These are phyloP conservation scores for Colletotrichum eremochloae DNA, from an alignment of 2,329 filamentous ascomycete genomes.

Conservation along the genomic window DNA sequence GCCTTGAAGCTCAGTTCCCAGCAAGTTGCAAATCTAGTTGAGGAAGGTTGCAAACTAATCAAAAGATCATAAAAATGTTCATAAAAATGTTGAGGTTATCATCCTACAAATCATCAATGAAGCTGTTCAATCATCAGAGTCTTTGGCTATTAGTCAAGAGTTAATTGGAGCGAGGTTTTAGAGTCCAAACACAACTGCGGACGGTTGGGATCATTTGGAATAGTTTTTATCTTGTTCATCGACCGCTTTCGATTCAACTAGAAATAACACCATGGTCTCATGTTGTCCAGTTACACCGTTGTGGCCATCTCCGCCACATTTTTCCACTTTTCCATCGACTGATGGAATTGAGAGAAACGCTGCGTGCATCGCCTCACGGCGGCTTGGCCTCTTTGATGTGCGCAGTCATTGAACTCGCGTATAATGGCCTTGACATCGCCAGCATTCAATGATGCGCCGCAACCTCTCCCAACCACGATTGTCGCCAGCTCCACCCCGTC, in stretches of 20 bases:
- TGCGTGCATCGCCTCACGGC: too few species aligned
- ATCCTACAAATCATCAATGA: neutral
- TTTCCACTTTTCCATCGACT: neutral
- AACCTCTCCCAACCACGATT: too few species aligned
- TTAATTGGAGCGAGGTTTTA: neutral
- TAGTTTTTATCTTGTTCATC: neutral
- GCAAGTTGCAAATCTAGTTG: neutral
- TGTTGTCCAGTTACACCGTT: neutral
- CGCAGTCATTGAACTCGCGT: too few species aligned
- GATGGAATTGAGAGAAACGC: too few species aligned
- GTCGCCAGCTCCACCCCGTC: neutral
- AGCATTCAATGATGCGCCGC: too few species aligned
- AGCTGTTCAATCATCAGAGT: neutral
- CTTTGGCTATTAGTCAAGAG: neutral
- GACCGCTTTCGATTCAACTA: neutral
- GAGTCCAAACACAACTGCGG: neutral
- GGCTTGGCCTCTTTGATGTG: too few species aligned
- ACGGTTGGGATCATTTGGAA: neutral
- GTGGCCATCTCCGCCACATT: neutral
- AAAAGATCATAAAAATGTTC: neutral
- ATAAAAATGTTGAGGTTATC: too few species aligned
- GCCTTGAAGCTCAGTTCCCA: neutral
- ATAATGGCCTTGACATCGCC: too few species aligned
- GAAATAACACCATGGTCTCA: neutral
- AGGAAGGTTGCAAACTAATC: neutral